Evolutionary conservation across 257 asterid genomes (phyloP), one percentile per base, ranked within the genome.

Genomic region (Nicotiana otophora): DNA sequence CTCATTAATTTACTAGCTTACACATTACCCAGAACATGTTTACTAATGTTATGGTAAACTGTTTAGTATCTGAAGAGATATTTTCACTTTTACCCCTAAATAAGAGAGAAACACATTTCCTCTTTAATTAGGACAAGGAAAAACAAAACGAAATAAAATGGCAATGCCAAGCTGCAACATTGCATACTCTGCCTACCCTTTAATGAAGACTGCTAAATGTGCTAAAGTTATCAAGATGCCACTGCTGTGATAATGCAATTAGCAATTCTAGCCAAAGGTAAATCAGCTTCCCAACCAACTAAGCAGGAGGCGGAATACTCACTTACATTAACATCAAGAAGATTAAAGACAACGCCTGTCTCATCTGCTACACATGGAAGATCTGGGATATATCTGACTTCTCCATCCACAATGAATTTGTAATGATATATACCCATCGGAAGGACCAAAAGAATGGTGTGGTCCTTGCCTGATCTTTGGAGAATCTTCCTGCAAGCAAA

Each of bases 391-490:
- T 88, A 85, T 86, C 89, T 92, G 82, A 84, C 85, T 82, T 91
- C 88, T 4, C 98, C 99, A 87, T 95, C 98, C 82, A 95, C 98
- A 76, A 91, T 86, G 85, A 95, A 92, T 82, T 84, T 92, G 89
- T 92, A 95, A 86, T 88, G 96, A 82, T 91, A 92, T 81, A 94
- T 81, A 51, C 98, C 98, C 3, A 93, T 87, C 5, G 97, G 95
- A 62, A 95, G 92, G 83, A 95, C 98, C 92, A 95, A 84, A 61
- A 95, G 91, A 84, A 92, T 84, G 9, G 95, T 86, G 84, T 92
- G 95, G 85, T 95, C 99, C 93, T 92, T 95, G 81, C 97, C 98
- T 55, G 97, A 89, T 88, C 92, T 90, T 87, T 92, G 97, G 74
- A 95, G 96, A 69, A 58, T 19, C 88, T 89, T 95, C 88, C 99